Conservation (phyloP, 2,329 filamentous ascomycete species). For the Exophiala oligosperma region DNA sequence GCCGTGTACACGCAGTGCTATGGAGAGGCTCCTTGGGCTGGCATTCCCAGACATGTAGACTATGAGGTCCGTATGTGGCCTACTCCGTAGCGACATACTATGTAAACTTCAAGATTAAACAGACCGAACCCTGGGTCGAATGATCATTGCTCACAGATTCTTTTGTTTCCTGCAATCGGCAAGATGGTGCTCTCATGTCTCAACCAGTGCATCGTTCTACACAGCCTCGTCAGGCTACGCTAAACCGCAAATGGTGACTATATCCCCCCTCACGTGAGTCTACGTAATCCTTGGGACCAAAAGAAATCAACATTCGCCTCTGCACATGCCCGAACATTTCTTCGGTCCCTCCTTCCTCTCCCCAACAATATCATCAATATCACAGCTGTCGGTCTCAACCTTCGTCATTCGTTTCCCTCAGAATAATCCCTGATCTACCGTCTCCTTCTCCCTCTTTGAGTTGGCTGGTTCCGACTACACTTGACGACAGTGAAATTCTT, state of each 20-base stretch:
- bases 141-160: too few relatives aligned
- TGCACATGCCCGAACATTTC: background rate
- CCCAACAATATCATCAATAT: background rate
- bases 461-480: background rate
- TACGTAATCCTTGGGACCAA: background rate
- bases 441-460: background rate
- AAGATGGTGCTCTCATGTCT: too few relatives aligned
- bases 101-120: too few relatives aligned
- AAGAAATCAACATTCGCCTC: background rate
- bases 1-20: too few relatives aligned
- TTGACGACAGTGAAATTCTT: background rate
- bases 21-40: too few relatives aligned
- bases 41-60: too few relatives aligned
- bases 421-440: background rate
- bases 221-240: background rate
- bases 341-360: background rate
- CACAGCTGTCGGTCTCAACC: background rate
- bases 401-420: background rate
- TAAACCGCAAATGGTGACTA: background rate
- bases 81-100: too few relatives aligned
- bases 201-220: too few relatives aligned
- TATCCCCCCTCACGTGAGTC: background rate
- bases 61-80: too few relatives aligned
- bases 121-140: too few relatives aligned
- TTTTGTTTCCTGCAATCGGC: too few relatives aligned